These are phyloP conservation scores for Sclerotinia glacialis DNA, from an alignment of 2,329 filamentous ascomycete genomes.

Conservation along the genomic window DNA sequence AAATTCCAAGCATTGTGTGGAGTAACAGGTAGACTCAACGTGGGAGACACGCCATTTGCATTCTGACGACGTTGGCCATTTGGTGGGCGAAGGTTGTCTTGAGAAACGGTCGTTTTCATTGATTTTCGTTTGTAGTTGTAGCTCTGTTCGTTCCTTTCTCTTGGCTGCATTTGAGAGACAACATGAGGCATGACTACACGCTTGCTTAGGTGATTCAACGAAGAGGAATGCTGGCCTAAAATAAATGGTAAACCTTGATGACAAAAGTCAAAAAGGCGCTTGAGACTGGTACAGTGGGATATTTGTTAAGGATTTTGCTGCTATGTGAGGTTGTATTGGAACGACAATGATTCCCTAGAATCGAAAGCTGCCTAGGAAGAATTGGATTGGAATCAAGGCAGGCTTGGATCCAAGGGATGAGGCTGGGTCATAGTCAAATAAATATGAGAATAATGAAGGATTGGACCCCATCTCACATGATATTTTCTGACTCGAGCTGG, in stretches of 20 bases:
- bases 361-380: not conserved
- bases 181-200: slow-evolving; percentile 19
- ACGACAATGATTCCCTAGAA: not conserved
- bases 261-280: not conserved
- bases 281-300: not conserved
- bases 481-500: slow-evolving; percentile 10
- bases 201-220: not conserved
- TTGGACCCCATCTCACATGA: slow-evolving; percentile 21
- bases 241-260: not conserved
- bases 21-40: slow-evolving; percentile 26
- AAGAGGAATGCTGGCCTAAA: too few relatives aligned
- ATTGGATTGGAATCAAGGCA: not conserved
- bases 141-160: slow-evolving; percentile 1
- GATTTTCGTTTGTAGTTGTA: not conserved
- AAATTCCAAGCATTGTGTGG: slow-evolving; percentile 28
- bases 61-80: slow-evolving; percentile 6
- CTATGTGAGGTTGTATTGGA: not conserved
- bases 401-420: slow-evolving; percentile 13
- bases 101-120: not conserved
- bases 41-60: slow-evolving; percentile 9
- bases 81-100: not conserved
- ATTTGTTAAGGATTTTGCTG: not conserved
- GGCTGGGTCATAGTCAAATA: slow-evolving; percentile 7
- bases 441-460: slow-evolving; percentile 21
- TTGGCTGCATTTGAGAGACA: slow-evolving; percentile 16